These are phyloP conservation scores for Calonectria multiphialidica DNA, from an alignment of 2,329 filamentous ascomycete genomes.

Conservation along the genomic window DNA sequence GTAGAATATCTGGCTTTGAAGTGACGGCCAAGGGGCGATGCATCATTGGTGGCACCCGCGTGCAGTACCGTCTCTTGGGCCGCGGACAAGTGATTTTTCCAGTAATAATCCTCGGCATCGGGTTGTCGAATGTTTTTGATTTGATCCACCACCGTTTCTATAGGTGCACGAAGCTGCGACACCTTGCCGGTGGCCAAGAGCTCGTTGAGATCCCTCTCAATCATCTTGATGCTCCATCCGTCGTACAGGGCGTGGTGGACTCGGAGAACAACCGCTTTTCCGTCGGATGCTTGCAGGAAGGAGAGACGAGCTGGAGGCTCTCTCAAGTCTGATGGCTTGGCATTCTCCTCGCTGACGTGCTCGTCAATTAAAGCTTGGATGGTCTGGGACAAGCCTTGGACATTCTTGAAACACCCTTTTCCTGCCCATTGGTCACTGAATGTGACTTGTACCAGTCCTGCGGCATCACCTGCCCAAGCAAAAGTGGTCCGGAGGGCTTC, in stretches of 20 bases:
- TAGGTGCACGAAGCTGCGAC: not conserved
- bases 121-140: not conserved
- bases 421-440: not conserved
- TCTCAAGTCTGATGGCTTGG: not conserved
- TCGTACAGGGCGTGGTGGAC: not conserved
- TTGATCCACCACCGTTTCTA: not conserved
- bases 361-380: not conserved
- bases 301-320: not conserved
- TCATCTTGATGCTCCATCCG: conserved; percentile 2
- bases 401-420: not conserved
- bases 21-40: not conserved
- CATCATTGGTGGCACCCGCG: too few relatives aligned
- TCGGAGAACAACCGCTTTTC: not conserved
- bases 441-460: not conserved
- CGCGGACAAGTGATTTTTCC: not conserved
- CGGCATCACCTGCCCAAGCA: too few relatives aligned
- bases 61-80: not conserved
- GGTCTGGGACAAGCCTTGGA: not conserved
- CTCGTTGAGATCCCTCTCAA: not conserved
- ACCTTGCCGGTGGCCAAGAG: not conserved
- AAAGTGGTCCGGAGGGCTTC: not conserved
- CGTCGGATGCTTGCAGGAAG: not conserved
- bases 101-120: not conserved
- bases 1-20: not conserved
- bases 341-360: not conserved